Evolutionary conservation across 2,329 filamentous ascomycete species (phyloP), one percentile per base, ranked within the genome.

Genomic region (Alternaria ethzedia): DNA sequence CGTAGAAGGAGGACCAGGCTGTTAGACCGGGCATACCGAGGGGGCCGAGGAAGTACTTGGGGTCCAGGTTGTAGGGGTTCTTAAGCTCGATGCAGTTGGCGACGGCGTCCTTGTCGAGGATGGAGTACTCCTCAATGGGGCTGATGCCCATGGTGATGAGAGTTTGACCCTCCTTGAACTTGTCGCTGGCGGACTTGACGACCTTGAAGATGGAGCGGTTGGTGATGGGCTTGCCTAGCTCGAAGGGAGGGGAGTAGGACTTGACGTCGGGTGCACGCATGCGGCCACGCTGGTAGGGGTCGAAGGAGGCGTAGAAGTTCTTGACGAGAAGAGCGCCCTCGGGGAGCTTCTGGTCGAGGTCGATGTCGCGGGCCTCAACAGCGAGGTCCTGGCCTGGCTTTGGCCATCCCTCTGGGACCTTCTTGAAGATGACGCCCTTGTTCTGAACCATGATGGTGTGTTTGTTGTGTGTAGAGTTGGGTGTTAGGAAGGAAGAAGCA

Each of bases 211-310:
- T 84, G 56, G 83, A 85, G 69, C 80, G 79, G 80, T 90, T 94
- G 69, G 81, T 82, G 66, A 97, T 86, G 66, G 92, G 87, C 70
- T 87, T 80, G 76, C 85, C 84, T 50, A 92, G 79, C 15, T 84
- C 77, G 74, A 89, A 93, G 3, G 90, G 80, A 2, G 89, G 83
- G 21, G 84, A 78, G 83, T 94, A 96, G 10, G 91, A 93, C 81
- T 91, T 88, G 76, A 82, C 73, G 36, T 83, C 78, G 7, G 91
- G 76, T 51, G 84, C 80, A 51, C 92, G 89, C 91, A 97, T 94
- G 70, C 88, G 87, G 64, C 91, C 91, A 61, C 94, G 91, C 84
- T 92, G 88, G 83, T 96, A 97, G 2, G 93, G 93, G 80, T 97
- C 93, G 82, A 91, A 91, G 44, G 91, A 94, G 68, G 89, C 85